Evolutionary conservation across 1,284 basidiomycete species (phyloP).

Genomic region (Ustilago shanxiensis): DNA sequence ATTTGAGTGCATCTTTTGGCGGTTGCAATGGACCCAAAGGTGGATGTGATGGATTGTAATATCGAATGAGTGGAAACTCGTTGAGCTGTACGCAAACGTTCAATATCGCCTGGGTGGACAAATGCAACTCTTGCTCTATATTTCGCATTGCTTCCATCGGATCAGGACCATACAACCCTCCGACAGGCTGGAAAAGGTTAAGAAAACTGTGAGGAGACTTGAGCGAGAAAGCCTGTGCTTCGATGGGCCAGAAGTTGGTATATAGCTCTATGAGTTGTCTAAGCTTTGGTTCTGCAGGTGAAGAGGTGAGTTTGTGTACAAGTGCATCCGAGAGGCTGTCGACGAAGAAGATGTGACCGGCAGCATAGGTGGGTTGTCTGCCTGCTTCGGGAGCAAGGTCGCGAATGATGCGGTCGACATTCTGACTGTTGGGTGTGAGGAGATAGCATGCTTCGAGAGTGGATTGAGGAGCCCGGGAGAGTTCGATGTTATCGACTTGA

Average conservation of each 20-base stretch:
- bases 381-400: conserved; percentile 58
- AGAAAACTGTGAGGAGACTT: conserved; percentile 60
- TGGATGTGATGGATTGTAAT: conserved; percentile 85
- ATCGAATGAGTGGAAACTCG: conserved; percentile 94
- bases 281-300: conserved; percentile 63
- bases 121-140: conserved; percentile 66
- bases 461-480: conserved; percentile 54
- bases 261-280: conserved; percentile 68
- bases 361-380: conserved; percentile 78
- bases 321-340: conserved; percentile 77
- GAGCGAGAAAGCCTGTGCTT: conserved; percentile 64
- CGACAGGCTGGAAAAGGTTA: conserved; percentile 51
- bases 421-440: conserved; percentile 92
- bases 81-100: conserved; percentile 92
- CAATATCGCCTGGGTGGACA: conserved; percentile 62
- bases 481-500: conserved; percentile 67
- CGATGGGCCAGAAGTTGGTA: conserved; percentile 63
- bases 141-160: conserved; percentile 53
- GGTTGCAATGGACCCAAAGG: conserved; percentile 80
- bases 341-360: conserved; percentile 92
- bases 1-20: conserved; percentile 46
- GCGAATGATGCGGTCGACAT: conserved; percentile 86
- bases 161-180: conserved; percentile 73
- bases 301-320: conserved; percentile 64
- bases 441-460: conserved; percentile 76